Percentiles rank a stretch among this genome's conserved stretches.
These are phyloP conservation scores for Herpetospermum pedunculosum DNA, from an alignment of 306 rosid species.

Conservation along the genomic window DNA sequence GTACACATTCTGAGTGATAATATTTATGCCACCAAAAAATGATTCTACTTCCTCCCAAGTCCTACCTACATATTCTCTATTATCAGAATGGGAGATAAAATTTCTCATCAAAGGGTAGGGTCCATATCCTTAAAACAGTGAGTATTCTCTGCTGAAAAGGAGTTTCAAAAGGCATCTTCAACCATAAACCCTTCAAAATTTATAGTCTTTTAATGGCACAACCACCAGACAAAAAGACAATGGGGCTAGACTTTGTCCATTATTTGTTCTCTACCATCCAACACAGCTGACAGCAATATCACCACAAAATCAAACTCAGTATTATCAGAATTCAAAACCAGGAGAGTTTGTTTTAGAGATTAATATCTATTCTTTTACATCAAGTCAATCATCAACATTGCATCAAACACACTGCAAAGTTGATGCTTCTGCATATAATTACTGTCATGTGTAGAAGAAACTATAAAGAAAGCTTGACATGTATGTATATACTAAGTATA, in stretches of 20 bases:
- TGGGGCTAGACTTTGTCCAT: not conserved
- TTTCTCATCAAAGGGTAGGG: not conserved
- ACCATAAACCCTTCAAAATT: slow-evolving; percentile 1
- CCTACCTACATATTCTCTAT: not conserved
- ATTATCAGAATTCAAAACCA: not conserved
- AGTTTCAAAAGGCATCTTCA: not conserved
- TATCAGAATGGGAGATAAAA: not conserved
- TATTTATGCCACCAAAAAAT: not conserved
- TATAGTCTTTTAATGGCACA: slow-evolving; percentile 1
- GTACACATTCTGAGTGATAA: not conserved
- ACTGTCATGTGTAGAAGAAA: not conserved
- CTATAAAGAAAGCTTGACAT: not conserved
- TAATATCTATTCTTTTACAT: not conserved
- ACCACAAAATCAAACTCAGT: not conserved
- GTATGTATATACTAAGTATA: not conserved
- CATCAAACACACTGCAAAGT: not conserved
- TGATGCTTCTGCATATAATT: not conserved
- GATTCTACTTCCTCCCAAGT: not conserved
- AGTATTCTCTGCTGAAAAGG: not conserved
- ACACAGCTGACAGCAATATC: not conserved
- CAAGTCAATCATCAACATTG: not conserved
- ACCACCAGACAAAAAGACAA: slow-evolving; percentile 9
- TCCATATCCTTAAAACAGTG: not conserved
- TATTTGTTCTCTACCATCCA: not conserved
- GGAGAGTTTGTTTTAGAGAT: not conserved